These are phyloP conservation scores for Aspergillus cavernicola DNA, from an alignment of 495 filamentous ascomycete species.

Conservation along the genomic window DNA sequence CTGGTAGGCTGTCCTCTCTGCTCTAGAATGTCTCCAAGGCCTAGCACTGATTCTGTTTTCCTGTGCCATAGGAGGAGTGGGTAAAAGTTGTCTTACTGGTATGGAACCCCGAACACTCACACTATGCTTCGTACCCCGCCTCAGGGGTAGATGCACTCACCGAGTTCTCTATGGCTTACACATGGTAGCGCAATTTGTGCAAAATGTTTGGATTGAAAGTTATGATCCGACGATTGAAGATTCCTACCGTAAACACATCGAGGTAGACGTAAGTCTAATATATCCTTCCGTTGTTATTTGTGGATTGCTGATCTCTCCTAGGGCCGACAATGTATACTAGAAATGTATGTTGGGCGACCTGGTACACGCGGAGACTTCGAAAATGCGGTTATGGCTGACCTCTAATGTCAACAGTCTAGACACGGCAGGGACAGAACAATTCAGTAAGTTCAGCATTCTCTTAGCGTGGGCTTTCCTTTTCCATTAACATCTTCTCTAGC, in stretches of 20 bases:
- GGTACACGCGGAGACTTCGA: not conserved
- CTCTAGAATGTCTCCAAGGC: conserved; percentile 6
- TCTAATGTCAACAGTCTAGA: conserved; percentile 62
- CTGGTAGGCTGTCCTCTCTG: conserved; percentile 54
- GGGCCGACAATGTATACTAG: conserved; percentile 93
- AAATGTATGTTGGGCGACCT: conserved; percentile 69
- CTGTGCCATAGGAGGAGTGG: conserved; percentile 73
- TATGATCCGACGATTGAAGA: conserved; percentile 99
- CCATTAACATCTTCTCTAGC: conserved; percentile 44
- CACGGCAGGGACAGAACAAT: conserved; percentile 97
- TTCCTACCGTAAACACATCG: conserved; percentile 90
- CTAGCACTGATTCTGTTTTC: conserved; percentile 15
- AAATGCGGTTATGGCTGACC: conserved; percentile 1
- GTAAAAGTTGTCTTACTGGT: conserved; percentile 98
- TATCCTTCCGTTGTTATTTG: not conserved
- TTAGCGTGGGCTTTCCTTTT: not conserved
- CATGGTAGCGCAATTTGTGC: conserved; percentile 87
- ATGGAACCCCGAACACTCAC: too few relatives aligned
- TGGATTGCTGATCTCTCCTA: conserved; percentile 36
- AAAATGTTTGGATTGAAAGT: conserved; percentile 98
- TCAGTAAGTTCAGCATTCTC: conserved; percentile 60
- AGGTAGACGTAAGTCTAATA: conserved; percentile 77
- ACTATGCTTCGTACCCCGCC: not conserved
- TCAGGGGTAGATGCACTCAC: not conserved
- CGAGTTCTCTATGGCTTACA: conserved; percentile 4